phyloP scores from a whole-genome alignment of 1,284 basidiomycete genomes.

The Mixia osmundae region DNA sequence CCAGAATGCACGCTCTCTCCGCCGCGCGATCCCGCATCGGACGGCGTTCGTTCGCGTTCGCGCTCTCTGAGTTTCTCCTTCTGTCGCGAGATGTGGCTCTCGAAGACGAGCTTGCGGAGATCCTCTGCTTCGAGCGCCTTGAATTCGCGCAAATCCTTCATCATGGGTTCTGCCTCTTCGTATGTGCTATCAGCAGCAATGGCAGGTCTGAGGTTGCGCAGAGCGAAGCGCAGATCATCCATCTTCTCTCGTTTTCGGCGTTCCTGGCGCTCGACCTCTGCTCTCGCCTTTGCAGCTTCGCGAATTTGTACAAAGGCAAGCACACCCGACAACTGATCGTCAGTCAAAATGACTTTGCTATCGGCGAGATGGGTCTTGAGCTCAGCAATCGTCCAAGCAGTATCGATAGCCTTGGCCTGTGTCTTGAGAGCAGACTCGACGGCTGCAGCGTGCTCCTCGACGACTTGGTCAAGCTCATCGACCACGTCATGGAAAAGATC shows the following conservation, averaged over 20 bases:
- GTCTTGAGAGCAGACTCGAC: too few species aligned
- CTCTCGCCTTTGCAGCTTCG: too few species aligned
- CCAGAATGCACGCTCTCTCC: too few species aligned
- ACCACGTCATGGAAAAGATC: slow-evolving; percentile 91
- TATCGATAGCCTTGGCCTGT: slow-evolving; percentile 28
- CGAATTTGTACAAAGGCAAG: too few species aligned
- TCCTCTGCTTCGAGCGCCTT: slow-evolving; percentile 58
- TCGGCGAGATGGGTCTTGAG: slow-evolving; percentile 30
- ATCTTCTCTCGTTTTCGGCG: slow-evolving; percentile 62
- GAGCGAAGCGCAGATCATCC: slow-evolving; percentile 84
- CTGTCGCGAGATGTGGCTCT: slow-evolving; percentile 63
- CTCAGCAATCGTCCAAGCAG: slow-evolving; percentile 21
- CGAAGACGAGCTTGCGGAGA: slow-evolving; percentile 47
- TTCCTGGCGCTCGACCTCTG: slow-evolving; percentile 57
- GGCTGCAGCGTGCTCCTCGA: slow-evolving; percentile 49
- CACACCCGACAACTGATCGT: slow-evolving; percentile 37
- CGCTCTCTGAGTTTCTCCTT: slow-evolving; percentile 36
- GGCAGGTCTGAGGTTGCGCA: slow-evolving; percentile 67
- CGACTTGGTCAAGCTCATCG: slow-evolving; percentile 58
- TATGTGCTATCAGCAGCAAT: slow-evolving; percentile 47
- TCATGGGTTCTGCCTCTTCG: slow-evolving; percentile 51
- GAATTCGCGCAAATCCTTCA: slow-evolving; percentile 57
- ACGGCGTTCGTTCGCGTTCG: too few species aligned
- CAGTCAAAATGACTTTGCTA: slow-evolving; percentile 30
- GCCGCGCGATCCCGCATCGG: too few species aligned